Evolutionary conservation across 2,329 filamentous ascomycete species (phyloP).

Genomic region (Sporothrix humicola): DNA sequence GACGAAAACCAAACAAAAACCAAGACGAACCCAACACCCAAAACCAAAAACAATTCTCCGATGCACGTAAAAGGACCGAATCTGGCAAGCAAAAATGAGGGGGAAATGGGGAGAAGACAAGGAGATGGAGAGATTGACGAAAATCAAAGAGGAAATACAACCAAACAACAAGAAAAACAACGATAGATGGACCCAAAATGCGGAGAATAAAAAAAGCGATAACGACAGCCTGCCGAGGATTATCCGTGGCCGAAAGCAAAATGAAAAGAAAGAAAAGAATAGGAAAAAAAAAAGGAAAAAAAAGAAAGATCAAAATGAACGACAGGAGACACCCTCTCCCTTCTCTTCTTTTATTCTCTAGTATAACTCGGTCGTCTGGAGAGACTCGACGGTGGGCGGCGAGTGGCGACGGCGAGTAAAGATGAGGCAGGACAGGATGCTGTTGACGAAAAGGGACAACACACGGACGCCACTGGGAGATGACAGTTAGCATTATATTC

Average conservation of each 20-base stretch:
- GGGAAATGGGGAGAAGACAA: not conserved
- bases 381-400: not conserved
- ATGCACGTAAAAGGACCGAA: constrained; percentile 14
- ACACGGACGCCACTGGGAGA: constrained; percentile 6
- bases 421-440: constrained; percentile 23
- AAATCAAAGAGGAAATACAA: constrained; percentile 3
- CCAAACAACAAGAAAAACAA: not conserved
- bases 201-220: no score
- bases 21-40: not conserved
- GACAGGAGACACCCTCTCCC: not conserved
- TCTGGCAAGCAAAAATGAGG: constrained; percentile 3
- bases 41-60: not conserved
- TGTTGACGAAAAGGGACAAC: constrained; percentile 16
- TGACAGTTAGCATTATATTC: not conserved
- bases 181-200: not conserved
- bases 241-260: not conserved
- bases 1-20: not conserved
- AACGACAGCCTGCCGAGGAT: not conserved
- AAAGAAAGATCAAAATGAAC: not conserved
- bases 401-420: not conserved
- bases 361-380: constrained; percentile 18
- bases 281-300: not conserved
- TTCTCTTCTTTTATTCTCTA: not conserved
- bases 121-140: not conserved
- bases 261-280: not conserved